Evolutionary conservation across 192 early-diverging fungal genomes (phyloP).

Genomic region (Umbelopsis sp.): DNA sequence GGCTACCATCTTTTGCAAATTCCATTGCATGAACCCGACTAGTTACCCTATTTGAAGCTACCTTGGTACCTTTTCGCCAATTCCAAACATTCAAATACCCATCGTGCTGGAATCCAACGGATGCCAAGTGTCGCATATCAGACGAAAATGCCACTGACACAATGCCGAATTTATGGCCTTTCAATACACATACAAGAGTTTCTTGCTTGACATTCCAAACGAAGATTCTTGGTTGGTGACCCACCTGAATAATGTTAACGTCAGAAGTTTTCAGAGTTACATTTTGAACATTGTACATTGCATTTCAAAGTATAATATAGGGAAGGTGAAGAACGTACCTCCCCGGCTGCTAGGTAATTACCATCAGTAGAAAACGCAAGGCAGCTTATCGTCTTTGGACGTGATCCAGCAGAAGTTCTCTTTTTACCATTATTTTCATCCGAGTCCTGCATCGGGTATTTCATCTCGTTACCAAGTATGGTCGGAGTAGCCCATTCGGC

Average conservation of each 20-base stretch:
- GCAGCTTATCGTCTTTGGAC: slow-evolving; percentile 72
- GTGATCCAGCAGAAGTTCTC: slow-evolving; percentile 32
- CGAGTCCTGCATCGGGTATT: slow-evolving; percentile 13
- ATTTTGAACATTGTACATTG: background rate
- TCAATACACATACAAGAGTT: slow-evolving; percentile 58
- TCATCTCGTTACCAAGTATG: background rate
- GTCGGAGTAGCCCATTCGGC: background rate
- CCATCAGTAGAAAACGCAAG: slow-evolving; percentile 72
- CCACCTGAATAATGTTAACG: slow-evolving; percentile 45
- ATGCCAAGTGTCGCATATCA: slow-evolving; percentile 66
- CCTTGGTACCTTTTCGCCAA: slow-evolving; percentile 61
- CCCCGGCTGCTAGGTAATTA: slow-evolving; percentile 72
- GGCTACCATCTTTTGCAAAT: slow-evolving; percentile 63
- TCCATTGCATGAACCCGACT: slow-evolving; percentile 62
- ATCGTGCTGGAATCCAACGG: slow-evolving; percentile 82
- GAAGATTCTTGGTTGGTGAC: slow-evolving; percentile 77
- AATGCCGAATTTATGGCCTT: slow-evolving; percentile 81
- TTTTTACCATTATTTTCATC: slow-evolving; percentile 19
- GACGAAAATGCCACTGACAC: slow-evolving; percentile 71
- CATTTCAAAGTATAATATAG: no score
- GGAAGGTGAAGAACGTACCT: slow-evolving; percentile 48
- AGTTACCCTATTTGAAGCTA: slow-evolving; percentile 67
- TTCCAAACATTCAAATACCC: slow-evolving; percentile 85
- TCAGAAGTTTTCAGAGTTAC: no score
- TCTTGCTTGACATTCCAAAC: slow-evolving; percentile 67